These are phyloP conservation scores for Hanseniaspora pseudoguilliermondii DNA, from an alignment of 805 yeast species.

Conservation along the genomic window DNA sequence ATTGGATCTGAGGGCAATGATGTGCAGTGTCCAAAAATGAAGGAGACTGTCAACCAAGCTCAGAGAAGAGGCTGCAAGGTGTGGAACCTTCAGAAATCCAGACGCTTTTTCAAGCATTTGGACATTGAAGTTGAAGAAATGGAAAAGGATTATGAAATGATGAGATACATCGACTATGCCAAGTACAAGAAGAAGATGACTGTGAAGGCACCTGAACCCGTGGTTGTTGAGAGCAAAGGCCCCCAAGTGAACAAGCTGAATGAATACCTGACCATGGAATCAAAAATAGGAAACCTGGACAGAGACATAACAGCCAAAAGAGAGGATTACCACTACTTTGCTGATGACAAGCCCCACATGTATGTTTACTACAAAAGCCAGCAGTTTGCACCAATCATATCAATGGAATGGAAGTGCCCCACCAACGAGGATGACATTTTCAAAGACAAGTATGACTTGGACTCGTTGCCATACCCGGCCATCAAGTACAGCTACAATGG, in stretches of 20 bases:
- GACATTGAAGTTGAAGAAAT: conserved; percentile 32
- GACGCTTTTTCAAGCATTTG: conserved; percentile 59
- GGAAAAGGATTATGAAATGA: conserved; percentile 14
- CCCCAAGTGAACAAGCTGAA: conserved; percentile 30
- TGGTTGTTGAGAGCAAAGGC: background rate
- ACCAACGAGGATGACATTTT: background rate
- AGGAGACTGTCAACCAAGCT: conserved; percentile 59
- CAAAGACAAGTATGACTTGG: conserved; percentile 2
- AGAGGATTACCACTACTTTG: conserved; percentile 74
- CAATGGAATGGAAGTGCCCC: conserved; percentile 60
- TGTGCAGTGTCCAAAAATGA: conserved; percentile 31
- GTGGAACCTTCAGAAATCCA: conserved; percentile 79
- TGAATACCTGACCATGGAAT: conserved; percentile 68
- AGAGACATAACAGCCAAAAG: conserved; percentile 75
- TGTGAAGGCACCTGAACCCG: background rate
- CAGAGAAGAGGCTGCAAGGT: conserved; percentile 52
- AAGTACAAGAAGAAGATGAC: background rate
- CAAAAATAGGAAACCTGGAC: conserved; percentile 73
- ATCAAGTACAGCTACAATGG: conserved; percentile 36
- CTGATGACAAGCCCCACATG: conserved; percentile 45
- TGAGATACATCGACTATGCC: conserved; percentile 11
- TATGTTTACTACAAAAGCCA: conserved; percentile 72
- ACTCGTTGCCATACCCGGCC: conserved; percentile 25
- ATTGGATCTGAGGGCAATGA: conserved; percentile 46
- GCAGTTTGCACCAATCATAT: conserved; percentile 64